A percentile compares a stretch with the other conserved stretches of the same genome.
phyloP scores from a whole-genome alignment of 371 early-diverging fungal genomes.

The Aphelidium insulamus region DNA sequence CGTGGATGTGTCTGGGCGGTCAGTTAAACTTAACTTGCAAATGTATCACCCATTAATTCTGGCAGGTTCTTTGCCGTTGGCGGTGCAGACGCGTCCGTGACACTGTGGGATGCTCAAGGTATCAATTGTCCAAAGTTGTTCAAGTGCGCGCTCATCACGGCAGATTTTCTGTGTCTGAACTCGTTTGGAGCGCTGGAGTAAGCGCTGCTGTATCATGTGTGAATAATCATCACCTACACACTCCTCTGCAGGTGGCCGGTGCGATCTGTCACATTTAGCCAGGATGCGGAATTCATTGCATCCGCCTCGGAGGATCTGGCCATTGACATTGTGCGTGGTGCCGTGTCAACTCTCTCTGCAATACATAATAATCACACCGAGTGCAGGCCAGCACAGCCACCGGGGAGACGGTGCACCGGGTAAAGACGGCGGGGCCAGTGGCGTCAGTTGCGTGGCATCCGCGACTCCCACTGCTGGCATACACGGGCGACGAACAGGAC shows the following conservation, averaged over 20 bases:
- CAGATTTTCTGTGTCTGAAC: constrained; percentile 30
- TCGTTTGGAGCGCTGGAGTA: constrained; percentile 45
- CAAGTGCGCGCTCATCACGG: too few relatives aligned
- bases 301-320: constrained; percentile 55
- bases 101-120: constrained; percentile 59
- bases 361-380: not conserved
- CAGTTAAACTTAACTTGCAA: constrained; percentile 1
- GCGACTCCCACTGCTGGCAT: constrained; percentile 45
- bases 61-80: constrained; percentile 57
- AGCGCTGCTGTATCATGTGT: constrained; percentile 4
- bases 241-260: constrained; percentile 42
- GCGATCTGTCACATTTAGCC: constrained; percentile 54
- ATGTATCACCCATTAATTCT: constrained; percentile 3
- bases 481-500: constrained; percentile 51
- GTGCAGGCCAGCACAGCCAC: constrained; percentile 44
- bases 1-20: constrained; percentile 50
- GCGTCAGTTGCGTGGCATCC: constrained; percentile 73
- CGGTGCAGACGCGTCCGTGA: constrained; percentile 45
- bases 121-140: too few relatives aligned
- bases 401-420: constrained; percentile 41
- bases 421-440: constrained; percentile 40
- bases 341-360: not conserved
- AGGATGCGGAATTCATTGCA: constrained; percentile 61
- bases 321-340: constrained; percentile 45
- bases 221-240: not conserved